phyloP scores from a whole-genome alignment of 371 early-diverging fungal genomes.

The Apophysomyces trapeziformis region DNA sequence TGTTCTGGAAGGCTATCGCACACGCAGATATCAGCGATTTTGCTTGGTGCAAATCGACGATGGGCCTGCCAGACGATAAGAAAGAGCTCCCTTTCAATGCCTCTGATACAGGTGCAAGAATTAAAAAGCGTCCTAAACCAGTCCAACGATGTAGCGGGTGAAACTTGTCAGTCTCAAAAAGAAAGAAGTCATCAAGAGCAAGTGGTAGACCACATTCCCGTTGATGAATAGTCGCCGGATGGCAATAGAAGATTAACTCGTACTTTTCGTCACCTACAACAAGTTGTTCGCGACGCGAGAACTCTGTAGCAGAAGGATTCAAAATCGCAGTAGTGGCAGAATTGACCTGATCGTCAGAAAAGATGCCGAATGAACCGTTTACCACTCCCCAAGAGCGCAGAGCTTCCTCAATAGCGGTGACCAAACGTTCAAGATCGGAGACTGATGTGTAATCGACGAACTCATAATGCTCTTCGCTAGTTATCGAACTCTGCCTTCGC shows the following conservation, averaged over 20 bases:
- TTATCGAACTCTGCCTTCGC: conserved; percentile 27
- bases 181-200: not conserved
- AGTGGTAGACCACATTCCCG: conserved; percentile 13
- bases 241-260: conserved; percentile 49
- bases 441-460: conserved; percentile 78
- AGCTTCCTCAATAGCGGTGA: conserved; percentile 59
- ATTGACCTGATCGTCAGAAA: conserved; percentile 38
- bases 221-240: conserved; percentile 35
- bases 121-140: conserved; percentile 51
- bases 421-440: conserved; percentile 65
- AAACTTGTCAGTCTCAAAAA: conserved; percentile 21
- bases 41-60: conserved; percentile 64
- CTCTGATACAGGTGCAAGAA: conserved; percentile 43
- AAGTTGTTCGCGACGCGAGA: conserved; percentile 36
- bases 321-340: conserved; percentile 24
- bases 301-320: conserved; percentile 24
- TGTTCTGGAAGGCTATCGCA: conserved; percentile 75
- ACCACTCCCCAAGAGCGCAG: conserved; percentile 59
- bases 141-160: conserved; percentile 73
- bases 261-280: conserved; percentile 49
- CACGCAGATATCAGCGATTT: conserved; percentile 74
- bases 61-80: conserved; percentile 31
- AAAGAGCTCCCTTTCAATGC: conserved; percentile 36
- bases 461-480: conserved; percentile 65
- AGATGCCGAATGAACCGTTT: conserved; percentile 53